Base-by-base conservation (phyloP, 2,329 filamentous ascomycete genomes). In the Calonectria montana region DNA sequence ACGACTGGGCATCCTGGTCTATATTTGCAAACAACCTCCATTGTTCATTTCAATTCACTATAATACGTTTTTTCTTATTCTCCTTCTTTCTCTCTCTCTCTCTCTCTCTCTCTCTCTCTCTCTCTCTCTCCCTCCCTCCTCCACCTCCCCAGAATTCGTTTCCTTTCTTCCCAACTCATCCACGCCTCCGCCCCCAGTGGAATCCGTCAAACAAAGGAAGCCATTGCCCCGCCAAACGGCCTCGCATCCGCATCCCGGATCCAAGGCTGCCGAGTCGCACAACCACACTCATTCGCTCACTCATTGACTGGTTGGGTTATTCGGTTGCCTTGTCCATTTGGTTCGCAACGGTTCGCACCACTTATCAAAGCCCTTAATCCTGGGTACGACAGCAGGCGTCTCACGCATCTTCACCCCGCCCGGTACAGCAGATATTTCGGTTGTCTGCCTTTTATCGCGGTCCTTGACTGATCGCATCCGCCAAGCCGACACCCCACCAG, bases 141-240 rank as follows among this genome's bases (percentile, higher is more conserved):
- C 29, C 45, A 35, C 8, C 39, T 47, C 50, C 9, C 21, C 35
- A n/a, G 15, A 21, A 8, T 23, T 59, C 16, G 12, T n/a, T 59
- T 57, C 37, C 16, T 29, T 50, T 25, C 23, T n/a, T 48, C 25
- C 50, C 35, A 15, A 23, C 37, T 23, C 21, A 23, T 47, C 29
- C 5, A 57, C 57, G 62, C 66, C 62, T 45, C 68, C 62, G 65
- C 68, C 31, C 35, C 67, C 67, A 50, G 67, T 41, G 43, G 43
- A 45, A 61, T 70, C 62, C 67, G 43, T 61, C 62, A 25, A 59
- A 65, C 67, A 70, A 65, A 70, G 50, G 62, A 70, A 62, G 43
- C 31, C 48, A 45, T 41, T 37, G 67, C 55, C 67, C 61, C 67
- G 62, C 67, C 48, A 65, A 65, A 41, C 67, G 61, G 61, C 53